A percentile compares a stretch with the other conserved stretches of the same genome.
Conservation (phyloP, 495 filamentous ascomycete species). For the Penicillium egyptiacum region DNA sequence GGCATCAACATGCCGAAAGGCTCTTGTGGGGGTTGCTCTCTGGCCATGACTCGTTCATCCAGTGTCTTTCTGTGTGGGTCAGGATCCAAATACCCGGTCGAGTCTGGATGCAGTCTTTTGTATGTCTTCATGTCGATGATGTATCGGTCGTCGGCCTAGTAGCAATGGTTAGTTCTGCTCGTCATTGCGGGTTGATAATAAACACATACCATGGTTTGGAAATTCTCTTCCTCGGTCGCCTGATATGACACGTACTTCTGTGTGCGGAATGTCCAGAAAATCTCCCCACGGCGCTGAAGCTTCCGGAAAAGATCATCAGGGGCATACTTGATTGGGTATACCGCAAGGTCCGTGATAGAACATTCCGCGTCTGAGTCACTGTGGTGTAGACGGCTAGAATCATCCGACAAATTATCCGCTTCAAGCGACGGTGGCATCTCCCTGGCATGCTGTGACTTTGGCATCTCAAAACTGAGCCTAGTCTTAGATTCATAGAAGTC, state of each 20-base stretch:
- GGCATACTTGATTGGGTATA: conserved; percentile 21
- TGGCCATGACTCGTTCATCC: background rate
- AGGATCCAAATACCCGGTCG: background rate
- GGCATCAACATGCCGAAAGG: conserved; percentile 29
- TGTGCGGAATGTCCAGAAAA: conserved; percentile 22
- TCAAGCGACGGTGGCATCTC: background rate
- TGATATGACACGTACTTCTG: conserved; percentile 21
- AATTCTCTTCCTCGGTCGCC: conserved; percentile 12
- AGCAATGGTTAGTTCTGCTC: background rate
- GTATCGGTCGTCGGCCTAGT: conserved; percentile 20
- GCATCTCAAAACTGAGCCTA: conserved; percentile 1
- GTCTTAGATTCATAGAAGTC: background rate
- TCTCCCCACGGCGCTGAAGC: conserved; percentile 17
- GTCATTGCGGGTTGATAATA: background rate
- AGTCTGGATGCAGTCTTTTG: conserved; percentile 13
- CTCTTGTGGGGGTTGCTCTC: background rate
- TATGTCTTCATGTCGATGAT: conserved; percentile 26
- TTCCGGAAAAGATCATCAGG: conserved; percentile 10
- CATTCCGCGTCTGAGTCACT: background rate
- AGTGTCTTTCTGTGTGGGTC: background rate
- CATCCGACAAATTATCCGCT: background rate
- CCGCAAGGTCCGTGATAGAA: conserved; percentile 11
- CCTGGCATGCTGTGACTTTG: background rate
- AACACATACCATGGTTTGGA: conserved; percentile 14
- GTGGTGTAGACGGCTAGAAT: background rate